A percentile compares a stretch with the other conserved stretches of the same genome.
Conservation (phyloP, 805 yeast genomes). For the Suhomyces sp. region DNA sequence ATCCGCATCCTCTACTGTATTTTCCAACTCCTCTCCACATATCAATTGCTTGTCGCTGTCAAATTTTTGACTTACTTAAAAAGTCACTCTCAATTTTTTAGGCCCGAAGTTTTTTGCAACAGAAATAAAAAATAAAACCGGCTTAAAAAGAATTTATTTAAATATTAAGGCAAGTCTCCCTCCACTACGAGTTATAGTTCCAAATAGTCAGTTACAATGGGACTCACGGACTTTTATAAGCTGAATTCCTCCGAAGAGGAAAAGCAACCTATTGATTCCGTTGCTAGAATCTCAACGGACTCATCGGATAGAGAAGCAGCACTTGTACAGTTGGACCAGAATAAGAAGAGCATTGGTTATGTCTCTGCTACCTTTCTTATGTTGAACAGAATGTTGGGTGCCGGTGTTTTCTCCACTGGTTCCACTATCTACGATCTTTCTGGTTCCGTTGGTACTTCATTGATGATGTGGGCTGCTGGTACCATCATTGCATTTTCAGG, state of each 20-base stretch:
- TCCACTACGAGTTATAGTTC: background rate
- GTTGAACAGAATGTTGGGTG: conserved; percentile 69
- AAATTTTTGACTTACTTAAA: background rate
- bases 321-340: conserved; percentile 40
- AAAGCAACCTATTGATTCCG: background rate
- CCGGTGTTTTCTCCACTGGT: conserved; percentile 70
- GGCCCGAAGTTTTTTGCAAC: background rate
- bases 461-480: conserved; percentile 75
- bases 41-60: background rate
- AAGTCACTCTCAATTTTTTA: background rate
- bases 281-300: conserved; percentile 5
- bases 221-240: conserved; percentile 8
- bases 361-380: conserved; percentile 49
- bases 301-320: conserved; percentile 22
- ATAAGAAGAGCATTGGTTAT: conserved; percentile 44
- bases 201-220: conserved; percentile 5
- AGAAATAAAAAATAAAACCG: background rate
- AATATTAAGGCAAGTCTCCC: background rate
- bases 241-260: conserved; percentile 6
- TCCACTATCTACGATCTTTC: conserved; percentile 54
- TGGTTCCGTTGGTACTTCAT: conserved; percentile 70
- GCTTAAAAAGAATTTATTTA: background rate
- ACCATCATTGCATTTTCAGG: conserved; percentile 57
- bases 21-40: background rate
- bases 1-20: background rate